Base-by-base conservation (phyloP, 495 filamentous ascomycete genomes). In the Xylaria flabelliformis region DNA sequence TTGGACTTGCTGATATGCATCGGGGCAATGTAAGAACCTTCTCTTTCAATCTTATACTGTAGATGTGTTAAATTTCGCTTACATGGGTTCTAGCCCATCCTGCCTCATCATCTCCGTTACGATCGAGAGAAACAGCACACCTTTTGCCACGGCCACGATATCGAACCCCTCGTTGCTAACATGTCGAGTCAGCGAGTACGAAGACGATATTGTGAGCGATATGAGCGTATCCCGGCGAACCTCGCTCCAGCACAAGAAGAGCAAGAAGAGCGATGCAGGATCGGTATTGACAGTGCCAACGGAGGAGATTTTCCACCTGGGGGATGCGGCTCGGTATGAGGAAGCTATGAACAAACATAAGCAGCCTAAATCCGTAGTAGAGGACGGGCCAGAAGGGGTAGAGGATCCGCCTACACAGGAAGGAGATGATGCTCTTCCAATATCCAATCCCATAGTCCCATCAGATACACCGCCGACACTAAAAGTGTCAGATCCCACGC, bases 191-290 rank as follows among this genome's bases (percentile, higher is more conserved):
- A 72, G 69, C 59, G 69, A 74, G 13, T 73, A 62, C 19, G 51
- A 55, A 0, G 74, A 76, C 50, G 76, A 79, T 17, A 48, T 76
- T n/a, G 59, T 34, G 1, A 66, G 72, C 21, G 77, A 79, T 19
- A 56, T 68, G 26, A 79, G 77, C 42, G 76, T 79, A 15, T 79
- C 77, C 29, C 76, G 77, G 3, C 73, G 76, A 41, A 70, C 77
- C 50, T 78, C 77, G 51, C 32, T 78, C 2, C 72, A 78, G 44
- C 63, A 73, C 29, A 72, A 75, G 21, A 71, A 76, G 62, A 78
- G 77, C 29, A 72, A 75, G 21, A 69, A 78, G 62, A 78, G 77
- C 68, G 51, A 73, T 3, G 71, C 66, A 26, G 70, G 62, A 39
- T 76, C 77, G 39, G 66, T 79, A 39, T 17, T 77, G 19, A 79